phyloP scores from a whole-genome alignment of 108 stramenopile genomes.

The Cyclotella cryptica region DNA sequence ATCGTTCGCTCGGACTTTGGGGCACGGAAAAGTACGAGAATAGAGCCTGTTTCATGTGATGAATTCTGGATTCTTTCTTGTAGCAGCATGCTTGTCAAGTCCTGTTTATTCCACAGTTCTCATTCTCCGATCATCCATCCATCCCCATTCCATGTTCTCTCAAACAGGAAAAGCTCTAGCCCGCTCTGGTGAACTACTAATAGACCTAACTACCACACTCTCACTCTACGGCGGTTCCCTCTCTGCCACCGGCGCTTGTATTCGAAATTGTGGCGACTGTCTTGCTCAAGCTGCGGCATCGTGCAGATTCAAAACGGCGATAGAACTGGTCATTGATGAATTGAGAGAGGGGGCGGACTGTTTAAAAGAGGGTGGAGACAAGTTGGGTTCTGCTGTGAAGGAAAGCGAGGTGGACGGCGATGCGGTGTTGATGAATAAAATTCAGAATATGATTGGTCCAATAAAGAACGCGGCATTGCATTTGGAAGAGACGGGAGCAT shows the following conservation, averaged over 20 bases:
- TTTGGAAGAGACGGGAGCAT: slow-evolving; percentile 67
- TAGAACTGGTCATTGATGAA: slow-evolving; percentile 81
- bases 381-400: slow-evolving; percentile 52
- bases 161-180: slow-evolving; percentile 71
- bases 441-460: slow-evolving; percentile 31
- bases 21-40: too few species aligned
- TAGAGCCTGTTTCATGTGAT: not conserved
- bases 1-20: too few species aligned
- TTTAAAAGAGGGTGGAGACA: slow-evolving; percentile 58
- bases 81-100: not conserved
- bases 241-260: slow-evolving; percentile 70
- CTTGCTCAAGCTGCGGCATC: slow-evolving; percentile 86
- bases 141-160: not conserved
- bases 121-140: not conserved
- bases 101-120: not conserved
- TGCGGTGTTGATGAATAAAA: slow-evolving; percentile 31
- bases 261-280: slow-evolving; percentile 79
- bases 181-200: slow-evolving; percentile 77
- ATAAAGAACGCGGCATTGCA: slow-evolving; percentile 18
- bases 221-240: slow-evolving; percentile 78
- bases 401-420: slow-evolving; percentile 64
- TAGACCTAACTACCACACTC: slow-evolving; percentile 63
- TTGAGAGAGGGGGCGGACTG: slow-evolving; percentile 81
- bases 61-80: not conserved
- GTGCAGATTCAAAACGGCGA: slow-evolving; percentile 80